Evolutionary conservation across 306 rosid genomes (phyloP).

Genomic region (Cicer bijugum): DNA sequence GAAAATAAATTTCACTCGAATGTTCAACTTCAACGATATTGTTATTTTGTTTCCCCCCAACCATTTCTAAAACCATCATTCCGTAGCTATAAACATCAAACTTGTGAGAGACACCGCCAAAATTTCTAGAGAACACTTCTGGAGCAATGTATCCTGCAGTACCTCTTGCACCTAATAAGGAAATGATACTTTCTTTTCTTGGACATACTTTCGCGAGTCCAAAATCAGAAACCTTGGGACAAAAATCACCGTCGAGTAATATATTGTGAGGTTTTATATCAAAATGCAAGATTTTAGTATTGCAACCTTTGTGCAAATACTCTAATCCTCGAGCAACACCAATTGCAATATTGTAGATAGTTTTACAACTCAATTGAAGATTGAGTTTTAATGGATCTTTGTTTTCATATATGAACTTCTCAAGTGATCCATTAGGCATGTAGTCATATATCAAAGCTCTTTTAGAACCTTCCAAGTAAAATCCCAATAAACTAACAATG

Average conservation of each 20-base stretch:
- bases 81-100: slow-evolving; percentile 48
- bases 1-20: slow-evolving; percentile 46
- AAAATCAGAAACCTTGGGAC: slow-evolving; percentile 53
- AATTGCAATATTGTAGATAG: slow-evolving; percentile 43
- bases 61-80: slow-evolving; percentile 47
- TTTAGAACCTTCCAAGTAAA: slow-evolving; percentile 21
- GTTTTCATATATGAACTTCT: slow-evolving; percentile 50
- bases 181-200: slow-evolving; percentile 42
- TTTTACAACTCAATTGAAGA: slow-evolving; percentile 43
- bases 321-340: slow-evolving; percentile 58
- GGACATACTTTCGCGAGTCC: slow-evolving; percentile 56
- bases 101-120: slow-evolving; percentile 51
- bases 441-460: slow-evolving; percentile 50
- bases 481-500: slow-evolving; percentile 33
- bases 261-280: slow-evolving; percentile 62
- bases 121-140: slow-evolving; percentile 42
- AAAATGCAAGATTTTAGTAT: slow-evolving; percentile 53
- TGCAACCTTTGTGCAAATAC: slow-evolving; percentile 52
- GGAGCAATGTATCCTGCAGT: slow-evolving; percentile 56
- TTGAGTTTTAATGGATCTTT: neutral
- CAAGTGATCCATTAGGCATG: slow-evolving; percentile 59
- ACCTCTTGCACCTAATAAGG: slow-evolving; percentile 45
- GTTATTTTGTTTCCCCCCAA: slow-evolving; percentile 31
- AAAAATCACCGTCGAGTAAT: slow-evolving; percentile 43
- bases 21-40: slow-evolving; percentile 17